Evolutionary conservation across 306 rosid species (phyloP).

Genomic region (Quercus aquifolioides): DNA sequence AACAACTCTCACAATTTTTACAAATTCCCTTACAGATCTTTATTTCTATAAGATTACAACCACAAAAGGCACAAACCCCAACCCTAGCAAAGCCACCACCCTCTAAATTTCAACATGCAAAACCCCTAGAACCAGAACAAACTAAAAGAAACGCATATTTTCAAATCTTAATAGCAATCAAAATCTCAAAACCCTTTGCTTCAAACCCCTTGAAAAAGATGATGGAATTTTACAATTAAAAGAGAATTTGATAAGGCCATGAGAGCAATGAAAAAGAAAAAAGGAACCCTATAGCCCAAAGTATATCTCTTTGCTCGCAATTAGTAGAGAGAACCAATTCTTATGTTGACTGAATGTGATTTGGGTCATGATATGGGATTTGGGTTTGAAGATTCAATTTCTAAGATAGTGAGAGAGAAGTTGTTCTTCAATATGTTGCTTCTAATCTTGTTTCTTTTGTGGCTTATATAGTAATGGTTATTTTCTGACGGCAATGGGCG

Average conservation of each 20-base stretch:
- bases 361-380: too few species aligned
- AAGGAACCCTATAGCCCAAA: background rate
- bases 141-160: slow-evolving; percentile 24
- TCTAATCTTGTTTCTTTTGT: too few species aligned
- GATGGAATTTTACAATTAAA: background rate
- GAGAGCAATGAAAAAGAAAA: slow-evolving; percentile 5
- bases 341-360: too few species aligned
- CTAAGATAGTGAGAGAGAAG: too few species aligned
- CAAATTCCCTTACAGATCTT: too few species aligned
- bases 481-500: too few species aligned
- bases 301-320: too few species aligned
- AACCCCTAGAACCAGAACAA: slow-evolving; percentile 16
- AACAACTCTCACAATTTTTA: too few species aligned
- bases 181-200: slow-evolving; percentile 15
- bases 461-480: too few species aligned
- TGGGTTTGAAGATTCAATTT: too few species aligned
- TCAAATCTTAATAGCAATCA: slow-evolving; percentile 31
- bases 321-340: too few species aligned
- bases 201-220: slow-evolving; percentile 20
- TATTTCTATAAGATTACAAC: slow-evolving; percentile 1
- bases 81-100: slow-evolving; percentile 1
- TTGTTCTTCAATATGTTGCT: too few species aligned
- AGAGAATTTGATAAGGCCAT: slow-evolving; percentile 22
- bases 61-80: background rate
- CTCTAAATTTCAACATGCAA: slow-evolving; percentile 24